Percentiles rank a stretch among this genome's conserved stretches.
phyloP scores from a whole-genome alignment of 228 moss, liverwort and hornwort species.

The Sphagnum magellanicum region DNA sequence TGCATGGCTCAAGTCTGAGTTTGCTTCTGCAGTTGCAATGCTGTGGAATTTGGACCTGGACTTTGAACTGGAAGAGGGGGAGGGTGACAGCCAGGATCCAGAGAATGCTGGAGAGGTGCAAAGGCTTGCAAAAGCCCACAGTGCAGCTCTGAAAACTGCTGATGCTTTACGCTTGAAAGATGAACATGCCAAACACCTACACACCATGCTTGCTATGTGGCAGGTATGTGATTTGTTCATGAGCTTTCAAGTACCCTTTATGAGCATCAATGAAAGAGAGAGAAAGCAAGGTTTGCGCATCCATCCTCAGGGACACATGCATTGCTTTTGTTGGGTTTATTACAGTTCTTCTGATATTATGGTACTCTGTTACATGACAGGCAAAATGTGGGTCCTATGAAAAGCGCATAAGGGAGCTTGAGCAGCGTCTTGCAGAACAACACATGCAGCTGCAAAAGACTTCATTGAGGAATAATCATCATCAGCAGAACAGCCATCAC shows the following conservation, averaged over 20 bases:
- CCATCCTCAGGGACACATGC: too few relatives aligned
- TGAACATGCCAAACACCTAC: constrained; percentile 79
- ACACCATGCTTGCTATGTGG: constrained; percentile 55
- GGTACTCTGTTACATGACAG: constrained; percentile 11
- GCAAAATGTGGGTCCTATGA: constrained; percentile 74
- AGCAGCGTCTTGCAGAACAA: constrained; percentile 83
- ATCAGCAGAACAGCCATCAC: constrained; percentile 9
- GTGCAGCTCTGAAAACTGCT: constrained; percentile 60
- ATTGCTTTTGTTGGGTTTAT: too few relatives aligned
- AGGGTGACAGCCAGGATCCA: constrained; percentile 53
- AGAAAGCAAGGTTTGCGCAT: too few relatives aligned
- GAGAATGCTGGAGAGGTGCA: constrained; percentile 38
- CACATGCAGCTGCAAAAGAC: constrained; percentile 80
- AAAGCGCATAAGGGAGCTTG: constrained; percentile 90
- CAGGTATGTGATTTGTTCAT: constrained; percentile 17
- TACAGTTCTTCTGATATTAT: too few relatives aligned
- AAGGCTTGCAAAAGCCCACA: constrained; percentile 22
- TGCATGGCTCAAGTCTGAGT: constrained; percentile 93
- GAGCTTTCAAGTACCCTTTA: too few relatives aligned
- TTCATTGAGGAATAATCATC: constrained; percentile 19
- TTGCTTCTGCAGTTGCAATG: constrained; percentile 86
- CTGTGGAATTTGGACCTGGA: constrained; percentile 86
- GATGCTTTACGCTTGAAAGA: constrained; percentile 91
- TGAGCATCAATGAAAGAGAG: too few relatives aligned
- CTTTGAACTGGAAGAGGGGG: constrained; percentile 63